Evolutionary conservation across 768 basidiomycete species (phyloP).

Genomic region (Lactarius deliciosus): DNA sequence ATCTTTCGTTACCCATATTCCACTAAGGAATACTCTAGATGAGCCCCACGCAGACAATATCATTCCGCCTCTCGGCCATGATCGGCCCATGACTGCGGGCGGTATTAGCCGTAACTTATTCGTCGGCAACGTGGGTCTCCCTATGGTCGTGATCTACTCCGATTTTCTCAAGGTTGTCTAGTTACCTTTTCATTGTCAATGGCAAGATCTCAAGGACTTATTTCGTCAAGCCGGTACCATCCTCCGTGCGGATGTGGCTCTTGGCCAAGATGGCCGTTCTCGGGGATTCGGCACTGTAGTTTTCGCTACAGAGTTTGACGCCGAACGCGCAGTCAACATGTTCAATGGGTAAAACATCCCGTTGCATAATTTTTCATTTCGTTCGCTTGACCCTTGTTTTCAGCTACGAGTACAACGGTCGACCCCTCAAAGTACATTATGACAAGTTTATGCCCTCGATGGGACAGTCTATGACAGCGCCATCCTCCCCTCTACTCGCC

Average conservation of each 20-base stretch:
- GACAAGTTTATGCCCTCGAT: conserved; percentile 68
- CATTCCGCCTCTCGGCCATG: conserved; percentile 34
- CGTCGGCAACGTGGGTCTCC: conserved; percentile 77
- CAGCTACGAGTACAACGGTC: conserved; percentile 88
- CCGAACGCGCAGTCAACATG: conserved; percentile 78
- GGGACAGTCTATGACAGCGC: conserved; percentile 25
- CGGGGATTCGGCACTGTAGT: conserved; percentile 92
- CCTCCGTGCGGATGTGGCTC: conserved; percentile 85
- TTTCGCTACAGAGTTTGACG: conserved; percentile 80
- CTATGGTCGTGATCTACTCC: conserved; percentile 26
- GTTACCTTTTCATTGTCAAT: conserved; percentile 93
- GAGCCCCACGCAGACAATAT: conserved; percentile 27
- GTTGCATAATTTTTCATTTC: conserved; percentile 1
- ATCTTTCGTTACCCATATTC: conserved; percentile 25
- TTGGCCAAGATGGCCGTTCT: conserved; percentile 84
- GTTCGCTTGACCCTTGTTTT: neutral
- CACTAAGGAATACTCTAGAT: conserved; percentile 21
- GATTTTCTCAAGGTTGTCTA: conserved; percentile 36
- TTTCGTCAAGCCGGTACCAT: conserved; percentile 91
- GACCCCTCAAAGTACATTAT: conserved; percentile 84
- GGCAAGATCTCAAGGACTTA: conserved; percentile 97
- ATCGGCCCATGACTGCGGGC: conserved; percentile 31
- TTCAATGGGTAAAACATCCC: conserved; percentile 76
- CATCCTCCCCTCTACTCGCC: conserved; percentile 24
- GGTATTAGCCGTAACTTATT: conserved; percentile 62